Evolutionary conservation across 441 rosid species (phyloP).

Genomic region (Gossypium davidsonii): DNA sequence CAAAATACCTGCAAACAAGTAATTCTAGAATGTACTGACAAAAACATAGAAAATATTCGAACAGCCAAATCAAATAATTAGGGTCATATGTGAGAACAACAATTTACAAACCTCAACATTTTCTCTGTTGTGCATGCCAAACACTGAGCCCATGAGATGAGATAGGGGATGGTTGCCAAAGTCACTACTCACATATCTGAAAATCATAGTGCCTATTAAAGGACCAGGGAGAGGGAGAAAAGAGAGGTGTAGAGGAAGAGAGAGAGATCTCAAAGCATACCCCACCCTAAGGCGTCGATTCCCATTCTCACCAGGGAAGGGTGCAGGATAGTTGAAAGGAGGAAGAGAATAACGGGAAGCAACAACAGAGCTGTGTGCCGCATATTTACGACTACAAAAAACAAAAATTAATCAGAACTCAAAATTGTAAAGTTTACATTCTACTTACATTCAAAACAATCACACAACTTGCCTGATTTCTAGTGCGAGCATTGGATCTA

Average conservation of each 20-base stretch:
- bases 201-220: not conserved
- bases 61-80: not conserved
- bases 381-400: constrained; percentile 78
- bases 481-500: not conserved
- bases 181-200: constrained; percentile 75
- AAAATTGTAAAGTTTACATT: not conserved
- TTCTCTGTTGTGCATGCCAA: constrained; percentile 92
- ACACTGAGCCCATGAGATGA: constrained; percentile 98
- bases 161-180: constrained; percentile 97
- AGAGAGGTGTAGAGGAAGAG: not conserved
- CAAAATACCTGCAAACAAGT: constrained; percentile 64
- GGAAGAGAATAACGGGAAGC: constrained; percentile 87
- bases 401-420: not conserved
- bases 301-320: constrained; percentile 50
- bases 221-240: not conserved
- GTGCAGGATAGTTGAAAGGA: constrained; percentile 64
- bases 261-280: constrained; percentile 17
- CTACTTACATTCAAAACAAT: not conserved
- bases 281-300: constrained; percentile 78
- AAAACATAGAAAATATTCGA: not conserved
- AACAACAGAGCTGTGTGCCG: constrained; percentile 81
- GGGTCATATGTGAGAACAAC: not conserved
- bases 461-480: constrained; percentile 64
- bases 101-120: constrained; percentile 64
- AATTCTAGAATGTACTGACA: not conserved